Conservation (phyloP, 106 monocot species). For the Alisma plantagoaquatica region DNA sequence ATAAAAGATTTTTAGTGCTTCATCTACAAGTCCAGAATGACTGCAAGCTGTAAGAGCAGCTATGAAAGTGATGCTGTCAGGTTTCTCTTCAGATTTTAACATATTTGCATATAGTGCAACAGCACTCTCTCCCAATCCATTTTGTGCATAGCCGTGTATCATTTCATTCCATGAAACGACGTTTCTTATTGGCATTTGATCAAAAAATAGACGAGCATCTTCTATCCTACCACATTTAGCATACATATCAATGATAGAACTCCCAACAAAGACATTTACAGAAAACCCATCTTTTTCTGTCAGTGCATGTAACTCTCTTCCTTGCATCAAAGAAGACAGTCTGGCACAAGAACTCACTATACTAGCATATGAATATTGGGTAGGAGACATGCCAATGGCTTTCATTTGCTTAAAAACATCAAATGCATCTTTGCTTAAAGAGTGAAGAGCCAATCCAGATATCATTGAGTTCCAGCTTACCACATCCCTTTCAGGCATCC, state of each 20-base stretch:
- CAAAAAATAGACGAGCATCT: constrained; percentile 52
- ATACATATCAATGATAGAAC: constrained; percentile 79
- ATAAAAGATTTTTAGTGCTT: constrained; percentile 40
- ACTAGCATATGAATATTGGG: constrained; percentile 77
- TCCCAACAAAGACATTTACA: constrained; percentile 54
- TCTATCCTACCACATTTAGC: constrained; percentile 69
- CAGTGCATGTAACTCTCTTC: constrained; percentile 68
- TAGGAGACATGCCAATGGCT: constrained; percentile 39
- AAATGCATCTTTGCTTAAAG: constrained; percentile 51
- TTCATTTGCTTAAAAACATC: constrained; percentile 58
- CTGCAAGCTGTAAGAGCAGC: constrained; percentile 81
- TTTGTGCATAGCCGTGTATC: constrained; percentile 94
- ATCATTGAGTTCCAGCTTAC: constrained; percentile 97
- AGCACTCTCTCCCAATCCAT: constrained; percentile 48
- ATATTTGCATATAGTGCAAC: constrained; percentile 55
- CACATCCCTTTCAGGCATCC: constrained; percentile 58
- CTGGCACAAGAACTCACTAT: constrained; percentile 69
- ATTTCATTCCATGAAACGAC: constrained; percentile 94
- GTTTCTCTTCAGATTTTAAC: constrained; percentile 42
- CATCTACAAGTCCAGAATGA: constrained; percentile 61
- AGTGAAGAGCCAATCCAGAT: constrained; percentile 54
- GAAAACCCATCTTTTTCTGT: constrained; percentile 43
- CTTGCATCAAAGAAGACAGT: constrained; percentile 56
- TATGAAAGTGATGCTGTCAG: constrained; percentile 63
- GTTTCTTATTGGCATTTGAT: constrained; percentile 57